Conservation (phyloP, 2,329 filamentous ascomycete species). For the Zopfia rhizophila region DNA sequence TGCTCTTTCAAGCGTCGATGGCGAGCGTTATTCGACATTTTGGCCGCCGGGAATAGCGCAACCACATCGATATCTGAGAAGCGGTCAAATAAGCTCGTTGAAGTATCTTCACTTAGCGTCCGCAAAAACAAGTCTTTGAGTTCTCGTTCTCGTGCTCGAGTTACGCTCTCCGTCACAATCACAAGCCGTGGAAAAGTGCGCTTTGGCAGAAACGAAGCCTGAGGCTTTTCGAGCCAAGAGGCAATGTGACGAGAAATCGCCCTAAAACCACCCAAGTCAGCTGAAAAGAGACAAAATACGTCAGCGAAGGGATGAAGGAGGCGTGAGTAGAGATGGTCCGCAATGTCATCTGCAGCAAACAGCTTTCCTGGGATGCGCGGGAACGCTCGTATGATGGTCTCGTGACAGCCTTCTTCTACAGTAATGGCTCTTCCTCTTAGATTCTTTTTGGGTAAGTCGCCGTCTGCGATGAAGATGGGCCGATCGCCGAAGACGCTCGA, state of each 20-base stretch:
- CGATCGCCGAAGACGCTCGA: constrained; percentile 27
- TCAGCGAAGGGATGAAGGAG: constrained; percentile 34
- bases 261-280: constrained; percentile 34
- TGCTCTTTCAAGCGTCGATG: constrained; percentile 31
- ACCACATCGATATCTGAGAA: constrained; percentile 36
- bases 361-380: too few relatives aligned
- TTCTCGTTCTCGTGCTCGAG: constrained; percentile 27
- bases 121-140: constrained; percentile 32
- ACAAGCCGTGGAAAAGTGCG: constrained; percentile 29
- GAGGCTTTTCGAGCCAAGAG: too few relatives aligned
- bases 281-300: constrained; percentile 41
- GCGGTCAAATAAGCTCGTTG: too few relatives aligned
- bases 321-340: too few relatives aligned
- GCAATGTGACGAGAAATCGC: constrained; percentile 29
- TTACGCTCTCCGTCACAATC: constrained; percentile 34
- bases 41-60: constrained; percentile 21
- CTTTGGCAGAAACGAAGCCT: too few relatives aligned
- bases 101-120: constrained; percentile 35
- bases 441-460: too few relatives aligned
- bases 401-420: too few relatives aligned
- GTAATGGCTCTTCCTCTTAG: too few relatives aligned
- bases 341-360: constrained; percentile 28
- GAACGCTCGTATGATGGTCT: too few relatives aligned
- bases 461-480: constrained; percentile 31
- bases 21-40: constrained; percentile 18